Percentiles rank a stretch among this genome's conserved stretches.
Evolutionary conservation across 371 early-diverging fungal species (phyloP).

Genomic region (Hamiltosporidium tvaerminnensis): DNA sequence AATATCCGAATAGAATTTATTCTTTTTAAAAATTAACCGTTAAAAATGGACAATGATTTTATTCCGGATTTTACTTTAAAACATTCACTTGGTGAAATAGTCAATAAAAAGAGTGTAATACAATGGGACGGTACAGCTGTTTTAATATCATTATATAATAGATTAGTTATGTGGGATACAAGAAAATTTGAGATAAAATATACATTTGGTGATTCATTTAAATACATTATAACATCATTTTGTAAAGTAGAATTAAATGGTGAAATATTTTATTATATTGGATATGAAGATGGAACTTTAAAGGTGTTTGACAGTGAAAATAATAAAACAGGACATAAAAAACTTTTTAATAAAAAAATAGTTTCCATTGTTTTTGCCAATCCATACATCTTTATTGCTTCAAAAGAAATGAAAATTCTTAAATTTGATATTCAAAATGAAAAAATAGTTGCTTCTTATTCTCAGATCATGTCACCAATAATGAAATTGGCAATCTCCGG

Average conservation of each 20-base stretch:
- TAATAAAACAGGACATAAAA: background rate
- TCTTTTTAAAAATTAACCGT: too few species aligned
- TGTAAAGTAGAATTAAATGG: background rate
- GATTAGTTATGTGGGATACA: constrained; percentile 9
- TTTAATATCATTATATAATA: background rate
- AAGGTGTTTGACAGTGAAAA: constrained; percentile 7
- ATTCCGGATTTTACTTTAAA: constrained; percentile 24
- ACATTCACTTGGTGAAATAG: constrained; percentile 3
- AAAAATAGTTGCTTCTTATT: constrained; percentile 1
- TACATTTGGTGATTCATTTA: constrained; percentile 2
- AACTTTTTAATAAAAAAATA: constrained; percentile 13
- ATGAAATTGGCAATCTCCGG: background rate
- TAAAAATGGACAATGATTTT: constrained; percentile 8
- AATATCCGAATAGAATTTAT: too few species aligned
- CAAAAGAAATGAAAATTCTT: constrained; percentile 11
- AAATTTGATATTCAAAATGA: constrained; percentile 8
- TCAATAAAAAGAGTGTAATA: constrained; percentile 9
- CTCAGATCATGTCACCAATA: constrained; percentile 2
- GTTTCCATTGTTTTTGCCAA: background rate
- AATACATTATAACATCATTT: constrained; percentile 13
- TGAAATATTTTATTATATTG: constrained; percentile 6
- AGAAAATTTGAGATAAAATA: constrained; percentile 6
- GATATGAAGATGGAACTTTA: constrained; percentile 24
- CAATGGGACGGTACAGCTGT: too few species aligned
- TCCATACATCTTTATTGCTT: constrained; percentile 9